Evolutionary conservation across 1,139 yeast genomes (phyloP), one percentile per base, ranked within the genome.

Genomic region (Pichia sp.): DNA sequence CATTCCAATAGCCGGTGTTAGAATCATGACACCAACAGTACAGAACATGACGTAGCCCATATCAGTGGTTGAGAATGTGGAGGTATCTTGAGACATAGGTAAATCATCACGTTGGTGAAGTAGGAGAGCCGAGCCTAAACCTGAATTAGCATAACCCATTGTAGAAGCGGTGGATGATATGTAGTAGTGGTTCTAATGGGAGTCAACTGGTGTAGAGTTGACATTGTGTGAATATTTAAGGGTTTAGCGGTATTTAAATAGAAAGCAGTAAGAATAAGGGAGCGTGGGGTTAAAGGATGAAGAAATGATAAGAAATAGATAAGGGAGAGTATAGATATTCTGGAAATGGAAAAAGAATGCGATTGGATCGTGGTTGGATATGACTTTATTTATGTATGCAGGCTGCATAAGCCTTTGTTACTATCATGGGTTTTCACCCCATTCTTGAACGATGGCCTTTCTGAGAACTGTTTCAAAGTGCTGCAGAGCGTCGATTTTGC

Each of bases 401-500:
- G n/a, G n/a, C n/a, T n/a, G n/a, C n/a, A n/a, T n/a, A n/a, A n/a
- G n/a, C n/a, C n/a, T n/a, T n/a, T n/a, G n/a, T n/a, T n/a, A n/a
- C n/a, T n/a, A n/a, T n/a, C 16, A 30, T 30, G 20, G 9, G 16
- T 34, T 8, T 34, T 32, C 36, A 13, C 36, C 36, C 36, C 36
- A 89, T 58, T 87, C 95, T 39, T 74, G 76, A 38, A 68, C 73
- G 45, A 92, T 76, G 60, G 87, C 83, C 23, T 73, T 77, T 0
- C 88, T 87, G 53, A 92, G 68, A 0, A 78, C 74, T 54, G 82
- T 80, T 56, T 88, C 72, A 49, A 84, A 68, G 48, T 73, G 72
- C 25, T 65, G 71, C 60, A 83, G 74, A 0, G 84, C 89, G 40
- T 69, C 60, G 74, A 82, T 80, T 64, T 87, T 87, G 11, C 97